phyloP scores from a whole-genome alignment of 495 filamentous ascomycete genomes.

The Aspergillus homomorphus region DNA sequence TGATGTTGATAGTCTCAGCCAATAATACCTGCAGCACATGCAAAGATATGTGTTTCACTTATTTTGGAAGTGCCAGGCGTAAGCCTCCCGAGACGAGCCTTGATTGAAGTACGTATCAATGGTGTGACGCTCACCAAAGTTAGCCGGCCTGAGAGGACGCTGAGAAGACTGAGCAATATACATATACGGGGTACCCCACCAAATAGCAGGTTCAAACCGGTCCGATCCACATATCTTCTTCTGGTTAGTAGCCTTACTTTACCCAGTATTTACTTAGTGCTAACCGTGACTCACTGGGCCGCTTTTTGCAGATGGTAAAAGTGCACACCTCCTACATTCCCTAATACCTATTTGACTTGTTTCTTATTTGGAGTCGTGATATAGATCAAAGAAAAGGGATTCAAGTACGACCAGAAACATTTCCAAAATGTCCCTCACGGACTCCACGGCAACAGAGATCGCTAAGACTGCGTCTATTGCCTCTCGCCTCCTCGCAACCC shows the following conservation, averaged over 20 bases:
- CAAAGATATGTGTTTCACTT: no score
- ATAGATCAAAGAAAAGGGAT: not conserved
- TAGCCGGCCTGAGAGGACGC: no score
- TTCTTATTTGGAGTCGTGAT: not conserved
- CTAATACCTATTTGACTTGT: no score
- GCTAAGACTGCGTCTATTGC: slow-evolving; percentile 67
- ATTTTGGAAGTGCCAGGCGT: no score
- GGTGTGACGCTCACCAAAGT: no score
- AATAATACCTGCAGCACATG: no score
- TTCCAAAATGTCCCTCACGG: slow-evolving; percentile 70
- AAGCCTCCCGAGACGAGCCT: no score
- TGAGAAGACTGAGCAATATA: no score
- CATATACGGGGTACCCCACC: not conserved
- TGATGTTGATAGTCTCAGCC: no score
- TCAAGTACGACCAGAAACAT: not conserved
- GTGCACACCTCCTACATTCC: no score
- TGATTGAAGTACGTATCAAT: no score
- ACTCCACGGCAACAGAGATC: slow-evolving; percentile 61
- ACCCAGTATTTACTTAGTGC: not conserved
- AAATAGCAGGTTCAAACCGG: not conserved
- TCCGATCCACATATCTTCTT: not conserved
- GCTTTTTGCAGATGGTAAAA: no score
- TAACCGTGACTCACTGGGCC: not conserved
- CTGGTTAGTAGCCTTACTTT: not conserved
- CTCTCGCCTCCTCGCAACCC: slow-evolving; percentile 64